Percentiles rank a stretch among this genome's conserved stretches.
Conservation (phyloP, 805 yeast species). For the Saturnispora quitensis region DNA sequence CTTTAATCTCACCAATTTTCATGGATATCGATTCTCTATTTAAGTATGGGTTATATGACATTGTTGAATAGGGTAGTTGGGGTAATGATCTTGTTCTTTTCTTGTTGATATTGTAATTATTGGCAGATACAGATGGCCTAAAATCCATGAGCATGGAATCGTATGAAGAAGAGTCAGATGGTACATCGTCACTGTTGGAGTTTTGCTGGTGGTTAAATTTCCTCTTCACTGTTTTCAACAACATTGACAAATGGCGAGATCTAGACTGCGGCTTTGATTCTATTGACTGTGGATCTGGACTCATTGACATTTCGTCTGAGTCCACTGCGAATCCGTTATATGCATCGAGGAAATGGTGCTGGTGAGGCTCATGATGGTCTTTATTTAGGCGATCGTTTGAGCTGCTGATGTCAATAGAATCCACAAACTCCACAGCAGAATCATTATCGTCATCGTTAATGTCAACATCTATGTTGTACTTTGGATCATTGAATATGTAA, state of each 20-base stretch:
- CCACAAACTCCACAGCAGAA: constrained; percentile 7
- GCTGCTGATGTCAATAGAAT: neutral
- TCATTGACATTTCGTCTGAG: constrained; percentile 1
- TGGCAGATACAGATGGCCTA: neutral
- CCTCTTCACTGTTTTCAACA: constrained; percentile 2
- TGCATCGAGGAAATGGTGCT: neutral
- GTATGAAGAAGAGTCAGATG: neutral
- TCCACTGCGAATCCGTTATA: neutral
- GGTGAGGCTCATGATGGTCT: constrained; percentile 1
- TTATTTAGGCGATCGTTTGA: neutral
- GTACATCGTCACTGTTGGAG: neutral
- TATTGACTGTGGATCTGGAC: neutral
- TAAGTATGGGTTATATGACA: constrained; percentile 30
- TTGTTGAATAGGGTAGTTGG: constrained; percentile 40
- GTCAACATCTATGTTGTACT: neutral
- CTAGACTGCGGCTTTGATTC: constrained; percentile 1
- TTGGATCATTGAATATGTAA: constrained; percentile 19
- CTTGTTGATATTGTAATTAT: constrained; percentile 2
- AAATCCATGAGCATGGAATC: neutral
- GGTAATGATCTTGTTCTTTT: constrained; percentile 47
- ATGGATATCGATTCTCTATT: constrained; percentile 27
- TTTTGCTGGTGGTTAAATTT: constrained; percentile 2
- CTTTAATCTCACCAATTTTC: constrained; percentile 35
- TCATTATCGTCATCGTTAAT: constrained; percentile 5
- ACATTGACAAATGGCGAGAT: constrained; percentile 3